Percentiles rank a stretch among this genome's conserved stretches.
Conservation (phyloP, 306 rosid species). For the Vicia faba region DNA sequence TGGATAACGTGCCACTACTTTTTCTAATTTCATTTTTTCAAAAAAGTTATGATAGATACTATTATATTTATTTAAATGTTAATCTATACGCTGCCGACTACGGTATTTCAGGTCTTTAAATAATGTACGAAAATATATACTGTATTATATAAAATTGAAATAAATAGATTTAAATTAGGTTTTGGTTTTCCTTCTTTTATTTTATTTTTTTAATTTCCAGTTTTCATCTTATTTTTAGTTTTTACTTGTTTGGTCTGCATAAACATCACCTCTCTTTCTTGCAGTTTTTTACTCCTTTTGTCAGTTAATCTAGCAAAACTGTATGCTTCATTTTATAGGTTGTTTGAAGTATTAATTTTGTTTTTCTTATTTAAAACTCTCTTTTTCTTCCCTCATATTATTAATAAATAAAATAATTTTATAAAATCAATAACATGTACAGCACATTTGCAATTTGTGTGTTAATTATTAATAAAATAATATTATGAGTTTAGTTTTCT, state of each 20-base stretch:
- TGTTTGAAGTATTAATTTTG: background rate
- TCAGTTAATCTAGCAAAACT: background rate
- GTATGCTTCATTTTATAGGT: background rate
- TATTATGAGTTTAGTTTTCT: background rate
- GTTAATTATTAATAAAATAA: background rate
- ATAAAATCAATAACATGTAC: too few species aligned
- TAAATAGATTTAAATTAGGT: background rate
- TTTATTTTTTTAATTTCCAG: too few species aligned
- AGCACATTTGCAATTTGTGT: too few species aligned
- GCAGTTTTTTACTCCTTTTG: background rate
- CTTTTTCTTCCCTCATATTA: too few species aligned
- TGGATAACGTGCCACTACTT: constrained; percentile 4
- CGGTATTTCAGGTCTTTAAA: background rate
- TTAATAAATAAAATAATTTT: too few species aligned
- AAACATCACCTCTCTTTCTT: background rate
- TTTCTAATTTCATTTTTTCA: background rate
- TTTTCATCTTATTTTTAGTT: background rate
- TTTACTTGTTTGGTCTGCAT: background rate
- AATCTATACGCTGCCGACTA: constrained; percentile 2
- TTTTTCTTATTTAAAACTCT: background rate
- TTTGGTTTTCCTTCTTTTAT: too few species aligned
- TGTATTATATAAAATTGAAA: background rate
- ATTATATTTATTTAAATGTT: background rate
- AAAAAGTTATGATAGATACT: constrained; percentile 1
- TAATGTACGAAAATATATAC: too few species aligned